Evolutionary conservation across 2,329 filamentous ascomycete genomes (phyloP).

Genomic region (Didymella pomorum): DNA sequence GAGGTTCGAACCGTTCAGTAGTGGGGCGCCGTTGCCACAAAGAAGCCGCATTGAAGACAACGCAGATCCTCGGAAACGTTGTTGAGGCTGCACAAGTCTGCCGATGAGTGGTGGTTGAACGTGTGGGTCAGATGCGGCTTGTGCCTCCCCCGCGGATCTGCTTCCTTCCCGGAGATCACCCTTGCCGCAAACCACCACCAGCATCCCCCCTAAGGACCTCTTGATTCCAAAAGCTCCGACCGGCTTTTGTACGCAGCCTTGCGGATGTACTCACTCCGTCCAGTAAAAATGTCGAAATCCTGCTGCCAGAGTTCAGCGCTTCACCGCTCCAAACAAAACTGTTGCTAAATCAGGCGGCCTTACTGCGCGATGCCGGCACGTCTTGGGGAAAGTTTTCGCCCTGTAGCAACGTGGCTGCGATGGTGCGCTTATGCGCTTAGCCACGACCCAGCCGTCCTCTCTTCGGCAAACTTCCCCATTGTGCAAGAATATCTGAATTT

Average conservation of each 20-base stretch:
- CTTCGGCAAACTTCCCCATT: background rate
- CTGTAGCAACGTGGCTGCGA: constrained; percentile 2
- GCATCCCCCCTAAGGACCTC: background rate
- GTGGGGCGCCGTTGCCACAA: no score
- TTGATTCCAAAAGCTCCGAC: background rate
- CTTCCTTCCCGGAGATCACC: background rate
- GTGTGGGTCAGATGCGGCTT: background rate
- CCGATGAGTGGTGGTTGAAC: constrained; percentile 1
- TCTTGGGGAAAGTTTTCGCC: background rate
- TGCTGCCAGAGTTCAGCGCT: background rate
- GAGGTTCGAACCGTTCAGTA: no score
- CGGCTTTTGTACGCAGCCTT: background rate
- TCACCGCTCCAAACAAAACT: background rate
- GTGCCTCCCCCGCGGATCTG: constrained; percentile 1
- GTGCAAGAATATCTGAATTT: background rate
- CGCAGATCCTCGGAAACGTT: no score
- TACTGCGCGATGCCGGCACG: constrained; percentile 1
- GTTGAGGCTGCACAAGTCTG: no score
- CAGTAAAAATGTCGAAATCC: background rate
- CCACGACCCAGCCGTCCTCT: background rate
- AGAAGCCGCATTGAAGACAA: no score
- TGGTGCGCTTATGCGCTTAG: background rate
- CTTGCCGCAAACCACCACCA: background rate
- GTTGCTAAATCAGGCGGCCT: background rate
- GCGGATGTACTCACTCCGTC: background rate